phyloP scores from a whole-genome alignment of 139 green algal species.

The Chlorella sp. region DNA sequence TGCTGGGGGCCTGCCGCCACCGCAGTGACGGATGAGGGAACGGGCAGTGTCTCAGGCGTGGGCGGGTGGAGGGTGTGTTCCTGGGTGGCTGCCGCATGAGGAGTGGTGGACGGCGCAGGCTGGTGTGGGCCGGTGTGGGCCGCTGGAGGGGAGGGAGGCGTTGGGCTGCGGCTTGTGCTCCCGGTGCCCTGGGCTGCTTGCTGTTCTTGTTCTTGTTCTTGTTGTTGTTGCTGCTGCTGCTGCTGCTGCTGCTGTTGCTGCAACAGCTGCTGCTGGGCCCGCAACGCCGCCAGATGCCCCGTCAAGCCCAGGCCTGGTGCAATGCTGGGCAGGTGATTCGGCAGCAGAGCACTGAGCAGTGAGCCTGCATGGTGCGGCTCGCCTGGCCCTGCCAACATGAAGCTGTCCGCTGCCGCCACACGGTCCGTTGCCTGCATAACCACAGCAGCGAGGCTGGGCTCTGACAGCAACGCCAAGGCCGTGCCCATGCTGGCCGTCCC shows the following conservation, averaged over 20 bases:
- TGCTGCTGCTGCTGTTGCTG: slow-evolving; percentile 3
- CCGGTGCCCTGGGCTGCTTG: not conserved
- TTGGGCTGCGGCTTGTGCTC: not conserved
- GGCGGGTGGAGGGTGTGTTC: not conserved
- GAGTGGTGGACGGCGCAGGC: not conserved
- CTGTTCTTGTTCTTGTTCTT: not conserved
- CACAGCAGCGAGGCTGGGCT: not conserved
- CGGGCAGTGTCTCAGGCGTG: not conserved
- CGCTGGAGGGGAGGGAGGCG: not conserved
- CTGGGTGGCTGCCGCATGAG: not conserved
- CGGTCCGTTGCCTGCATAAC: not conserved
- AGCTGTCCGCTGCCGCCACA: not conserved
- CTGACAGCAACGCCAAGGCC: not conserved
- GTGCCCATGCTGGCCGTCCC: not conserved
- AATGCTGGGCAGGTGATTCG: not conserved
- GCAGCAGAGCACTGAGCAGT: not conserved
- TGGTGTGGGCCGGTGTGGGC: not conserved
- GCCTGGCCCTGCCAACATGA: not conserved
- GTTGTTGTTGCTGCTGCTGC: not conserved
- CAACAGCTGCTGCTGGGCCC: not conserved
- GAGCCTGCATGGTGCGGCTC: not conserved
- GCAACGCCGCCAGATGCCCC: not conserved
- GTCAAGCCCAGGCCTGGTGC: not conserved
- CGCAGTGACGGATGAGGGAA: not conserved
- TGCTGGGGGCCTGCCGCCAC: not conserved